Evolutionary conservation across 2,329 filamentous ascomycete species (phyloP), one percentile per base, ranked within the genome.

Genomic region (Talaromyces verruculosus): DNA sequence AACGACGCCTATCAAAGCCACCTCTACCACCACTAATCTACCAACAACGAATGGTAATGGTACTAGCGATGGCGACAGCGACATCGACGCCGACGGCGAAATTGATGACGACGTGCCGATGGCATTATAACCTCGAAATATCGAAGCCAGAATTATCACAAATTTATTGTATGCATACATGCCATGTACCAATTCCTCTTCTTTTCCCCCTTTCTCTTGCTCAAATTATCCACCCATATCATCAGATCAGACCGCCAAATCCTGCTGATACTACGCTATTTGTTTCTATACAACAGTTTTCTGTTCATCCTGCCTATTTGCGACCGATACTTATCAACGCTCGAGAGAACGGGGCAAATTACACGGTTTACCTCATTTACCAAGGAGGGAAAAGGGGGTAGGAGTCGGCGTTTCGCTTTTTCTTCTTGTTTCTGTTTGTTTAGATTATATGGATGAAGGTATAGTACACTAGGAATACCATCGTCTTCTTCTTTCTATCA

Each of bases 51-150:
- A 63, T 49, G 53, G 37, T 7, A 28, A 5, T 13, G 30, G 45
- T 6, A 59, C 41, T 45, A 41, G 39, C 10, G 39, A n/a, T 15
- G 49, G 37, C 19, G 59, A 57, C 22, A 65, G 64, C 25, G 64
- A 65, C 11, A 33, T 62, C 10, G 64, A 65, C 28, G 64, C 64
- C 19, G 64, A 65, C 25, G 65, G 65, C 33, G 65, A 66, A 15
- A 58, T 66, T 10, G 65, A 66, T 25, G 65, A 66, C 22, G 65
- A 63, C 6, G 43, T 66, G 22, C 35, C 39, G 15, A 63, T 66
- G 45, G 30, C 33, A 25, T 43, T 53, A 8, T 53, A 53, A 33
- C 15, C 13, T 49, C 45, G 5, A 51, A 28, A 49, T 3, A 1
- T 39, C 41, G 45, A 49, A 30, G 13, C 22, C 11, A 47, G 45